phyloP scores from a whole-genome alignment of 2,329 filamentous ascomycete species.

The Zymoseptoria ardabiliae region DNA sequence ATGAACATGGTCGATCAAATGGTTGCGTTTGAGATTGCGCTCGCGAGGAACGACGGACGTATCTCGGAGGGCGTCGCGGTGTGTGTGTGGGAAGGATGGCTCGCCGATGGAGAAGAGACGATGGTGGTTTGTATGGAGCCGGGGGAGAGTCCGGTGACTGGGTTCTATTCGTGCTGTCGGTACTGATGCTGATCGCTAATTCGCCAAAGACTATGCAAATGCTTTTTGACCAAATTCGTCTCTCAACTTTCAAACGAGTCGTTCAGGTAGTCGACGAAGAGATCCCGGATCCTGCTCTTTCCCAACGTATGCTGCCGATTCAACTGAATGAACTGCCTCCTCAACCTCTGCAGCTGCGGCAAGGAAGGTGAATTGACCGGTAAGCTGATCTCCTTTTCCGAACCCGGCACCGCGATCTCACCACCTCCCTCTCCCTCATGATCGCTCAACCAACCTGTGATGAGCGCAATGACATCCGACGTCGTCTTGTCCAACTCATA shows the following conservation, averaged over 20 bases:
- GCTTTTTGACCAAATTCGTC: not conserved
- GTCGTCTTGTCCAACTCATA: slow-evolving; percentile 74
- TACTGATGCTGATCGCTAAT: not conserved
- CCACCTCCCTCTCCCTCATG: slow-evolving; percentile 56
- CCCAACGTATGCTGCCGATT: slow-evolving; percentile 56
- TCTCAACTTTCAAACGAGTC: slow-evolving; percentile 29
- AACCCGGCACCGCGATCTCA: slow-evolving; percentile 48
- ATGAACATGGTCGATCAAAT: not conserved
- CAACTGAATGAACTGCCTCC: slow-evolving; percentile 69
- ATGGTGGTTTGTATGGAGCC: not conserved
- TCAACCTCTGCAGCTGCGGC: slow-evolving; percentile 68
- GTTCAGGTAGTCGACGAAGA: slow-evolving; percentile 38
- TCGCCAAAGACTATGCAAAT: not conserved
- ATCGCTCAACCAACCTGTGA: slow-evolving; percentile 60
- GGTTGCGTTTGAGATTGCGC: not conserved
- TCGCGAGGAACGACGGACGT: not conserved
- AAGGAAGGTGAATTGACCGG: slow-evolving; percentile 59
- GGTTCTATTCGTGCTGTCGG: not conserved
- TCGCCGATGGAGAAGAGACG: not conserved
- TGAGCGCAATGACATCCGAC: slow-evolving; percentile 64
- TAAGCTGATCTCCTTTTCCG: slow-evolving; percentile 53
- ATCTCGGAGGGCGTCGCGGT: not conserved
- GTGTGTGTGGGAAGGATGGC: not conserved
- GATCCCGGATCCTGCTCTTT: slow-evolving; percentile 31
- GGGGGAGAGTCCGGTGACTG: not conserved